These are phyloP conservation scores for Rutstroemia sp. DNA, from an alignment of 2,329 filamentous ascomycete species.

Conservation along the genomic window DNA sequence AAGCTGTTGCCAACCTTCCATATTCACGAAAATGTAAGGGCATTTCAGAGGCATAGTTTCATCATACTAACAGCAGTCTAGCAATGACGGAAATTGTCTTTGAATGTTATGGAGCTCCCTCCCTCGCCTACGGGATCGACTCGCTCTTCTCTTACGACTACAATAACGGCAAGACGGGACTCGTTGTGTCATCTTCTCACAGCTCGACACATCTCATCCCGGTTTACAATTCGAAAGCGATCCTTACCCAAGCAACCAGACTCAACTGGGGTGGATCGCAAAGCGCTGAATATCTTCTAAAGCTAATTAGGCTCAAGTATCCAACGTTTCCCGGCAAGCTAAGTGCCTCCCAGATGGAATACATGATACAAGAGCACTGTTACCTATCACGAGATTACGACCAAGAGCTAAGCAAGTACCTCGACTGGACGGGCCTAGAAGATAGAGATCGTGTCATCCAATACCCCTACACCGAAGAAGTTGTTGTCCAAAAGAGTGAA, in stretches of 20 bases:
- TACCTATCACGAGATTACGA: slow-evolving; percentile 84
- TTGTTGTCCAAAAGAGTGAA: slow-evolving; percentile 84
- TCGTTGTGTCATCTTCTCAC: slow-evolving; percentile 87
- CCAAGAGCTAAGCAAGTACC: slow-evolving; percentile 62
- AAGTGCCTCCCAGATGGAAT: slow-evolving; percentile 77
- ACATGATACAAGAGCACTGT: slow-evolving; percentile 81
- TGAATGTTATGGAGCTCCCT: slow-evolving; percentile 88
- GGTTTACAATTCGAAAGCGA: slow-evolving; percentile 76
- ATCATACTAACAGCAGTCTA: slow-evolving; percentile 34
- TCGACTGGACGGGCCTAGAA: slow-evolving; percentile 90
- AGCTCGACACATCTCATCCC: slow-evolving; percentile 94
- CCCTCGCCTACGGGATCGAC: slow-evolving; percentile 89
- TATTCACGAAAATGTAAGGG: slow-evolving; percentile 80
- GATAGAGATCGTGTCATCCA: slow-evolving; percentile 85
- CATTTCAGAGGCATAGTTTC: neutral
- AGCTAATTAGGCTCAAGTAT: slow-evolving; percentile 86
- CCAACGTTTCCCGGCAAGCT: slow-evolving; percentile 82
- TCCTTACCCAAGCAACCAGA: slow-evolving; percentile 77
- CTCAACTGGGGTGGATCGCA: slow-evolving; percentile 95
- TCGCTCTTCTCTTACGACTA: slow-evolving; percentile 93
- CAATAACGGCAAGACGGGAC: slow-evolving; percentile 73
- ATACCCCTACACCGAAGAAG: slow-evolving; percentile 87
- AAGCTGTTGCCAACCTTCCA: slow-evolving; percentile 82
- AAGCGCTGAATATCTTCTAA: slow-evolving; percentile 81
- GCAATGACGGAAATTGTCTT: slow-evolving; percentile 97